Conservation (phyloP, 1,284 basidiomycete species). For the Papiliotrema nemorosa region DNA sequence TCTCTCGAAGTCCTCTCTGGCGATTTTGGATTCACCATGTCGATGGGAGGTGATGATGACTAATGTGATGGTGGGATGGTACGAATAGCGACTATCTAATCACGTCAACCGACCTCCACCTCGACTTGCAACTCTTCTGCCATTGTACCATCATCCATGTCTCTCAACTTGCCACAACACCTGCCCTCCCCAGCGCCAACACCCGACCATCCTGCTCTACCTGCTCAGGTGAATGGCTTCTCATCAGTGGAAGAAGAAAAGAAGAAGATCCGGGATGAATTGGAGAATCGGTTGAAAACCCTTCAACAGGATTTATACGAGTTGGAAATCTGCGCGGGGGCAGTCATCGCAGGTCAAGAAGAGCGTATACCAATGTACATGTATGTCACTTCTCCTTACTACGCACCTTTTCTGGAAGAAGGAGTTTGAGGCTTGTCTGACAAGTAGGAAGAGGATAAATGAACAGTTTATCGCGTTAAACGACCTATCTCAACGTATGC, state of each 20-base stretch:
- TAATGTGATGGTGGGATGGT: too few relatives aligned
- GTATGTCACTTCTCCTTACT: constrained; percentile 19
- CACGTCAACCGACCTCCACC: too few relatives aligned
- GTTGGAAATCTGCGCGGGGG: constrained; percentile 46
- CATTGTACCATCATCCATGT: neutral
- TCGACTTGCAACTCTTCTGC: neutral
- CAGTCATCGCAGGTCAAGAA: constrained; percentile 36
- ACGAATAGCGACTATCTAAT: neutral
- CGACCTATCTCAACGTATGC: constrained; percentile 24
- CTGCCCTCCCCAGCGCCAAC: constrained; percentile 6
- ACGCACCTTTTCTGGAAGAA: neutral
- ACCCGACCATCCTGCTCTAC: neutral
- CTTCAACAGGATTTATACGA: constrained; percentile 45
- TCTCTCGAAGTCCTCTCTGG: neutral
- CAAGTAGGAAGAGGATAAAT: neutral
- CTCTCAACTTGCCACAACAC: neutral
- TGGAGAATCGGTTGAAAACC: constrained; percentile 31
- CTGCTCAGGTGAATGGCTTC: neutral
- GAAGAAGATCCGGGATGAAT: constrained; percentile 26
- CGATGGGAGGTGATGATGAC: neutral
- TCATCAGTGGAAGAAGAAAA: neutral
- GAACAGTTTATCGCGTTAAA: constrained; percentile 13
- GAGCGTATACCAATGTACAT: constrained; percentile 33
- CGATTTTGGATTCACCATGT: neutral
- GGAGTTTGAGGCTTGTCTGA: too few relatives aligned